A percentile compares a stretch with the other conserved stretches of the same genome.
Evolutionary conservation across 2,329 filamentous ascomycete species (phyloP).

Genomic region (Orbilia brochopaga): DNA sequence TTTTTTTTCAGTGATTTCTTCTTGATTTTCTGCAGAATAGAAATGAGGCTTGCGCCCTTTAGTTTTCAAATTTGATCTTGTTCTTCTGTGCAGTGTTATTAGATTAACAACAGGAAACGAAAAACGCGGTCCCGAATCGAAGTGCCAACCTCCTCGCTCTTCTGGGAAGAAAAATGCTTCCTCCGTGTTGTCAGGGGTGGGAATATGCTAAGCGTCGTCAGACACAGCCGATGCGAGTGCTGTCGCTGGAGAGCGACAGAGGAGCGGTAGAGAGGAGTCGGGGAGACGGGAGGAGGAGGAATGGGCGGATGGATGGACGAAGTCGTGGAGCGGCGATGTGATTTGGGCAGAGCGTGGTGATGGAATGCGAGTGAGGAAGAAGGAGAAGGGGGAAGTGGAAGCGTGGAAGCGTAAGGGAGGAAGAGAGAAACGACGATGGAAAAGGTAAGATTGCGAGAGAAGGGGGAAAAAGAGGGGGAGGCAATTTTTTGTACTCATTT

Average conservation of each 20-base stretch:
- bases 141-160: constrained; percentile 41
- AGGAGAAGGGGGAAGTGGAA: neutral
- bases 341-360: neutral
- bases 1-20: constrained; percentile 3
- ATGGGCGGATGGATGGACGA: neutral
- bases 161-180: constrained; percentile 15
- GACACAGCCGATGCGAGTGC: neutral
- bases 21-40: constrained; percentile 19
- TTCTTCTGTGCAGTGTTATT: constrained; percentile 21
- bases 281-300: constrained; percentile 4
- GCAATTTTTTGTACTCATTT: constrained; percentile 34
- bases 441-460: constrained; percentile 14
- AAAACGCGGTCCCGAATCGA: constrained; percentile 47
- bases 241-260: neutral
- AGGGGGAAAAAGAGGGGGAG: constrained; percentile 43
- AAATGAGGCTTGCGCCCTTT: constrained; percentile 10
- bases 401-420: constrained; percentile 10
- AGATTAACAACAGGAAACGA: constrained; percentile 51
- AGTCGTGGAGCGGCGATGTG: neutral
- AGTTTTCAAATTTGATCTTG: constrained; percentile 43
- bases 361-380: neutral
- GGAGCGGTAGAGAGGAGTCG: constrained; percentile 3
- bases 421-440: constrained; percentile 11
- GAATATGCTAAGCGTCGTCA: neutral
- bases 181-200: constrained; percentile 20